Evolutionary conservation across 1,284 basidiomycete genomes (phyloP), one percentile per base, ranked within the genome.

Genomic region (Puccinia hordei): DNA sequence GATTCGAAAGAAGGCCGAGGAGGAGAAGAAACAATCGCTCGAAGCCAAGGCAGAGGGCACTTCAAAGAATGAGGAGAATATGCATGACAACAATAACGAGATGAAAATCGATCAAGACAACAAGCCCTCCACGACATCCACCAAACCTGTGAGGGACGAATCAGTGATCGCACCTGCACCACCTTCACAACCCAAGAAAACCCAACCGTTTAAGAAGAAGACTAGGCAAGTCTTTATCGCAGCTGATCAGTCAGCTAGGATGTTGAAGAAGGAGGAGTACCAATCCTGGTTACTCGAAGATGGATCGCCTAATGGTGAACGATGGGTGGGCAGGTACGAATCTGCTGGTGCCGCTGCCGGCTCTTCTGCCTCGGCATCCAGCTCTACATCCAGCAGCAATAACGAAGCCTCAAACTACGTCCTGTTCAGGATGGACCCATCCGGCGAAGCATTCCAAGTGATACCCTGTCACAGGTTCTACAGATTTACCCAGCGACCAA

Each of bases 211-310:
- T 83, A 90, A 92, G 88, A 92, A 92, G 87, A 94, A 93, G 87
- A 93, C 92, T 49, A 88, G 89, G 81, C 92, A 94, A 87, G 92
- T 94, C 38, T 93, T 91, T 85, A 88, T 90, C 77, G 90, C 91
- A 3, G 88, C 90, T 0, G 91, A 92, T 68, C 89, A 90, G 33
- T 87, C 78, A 17, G 80, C 89, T 66, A 87, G 91, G 75, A 89
- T 90, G 86, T 87, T 94, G 83, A 88, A 91, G 84, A 89, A 89
- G 83, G 93, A 95, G 87, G 93, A 95, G 86, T 88, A 92, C 82
- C 92, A 92, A 85, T 93, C 93, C 1, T 95, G 93, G 93, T 90
- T 95, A 63, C 89, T 94, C 86, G 93, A 95, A 87, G 92, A 93
- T 84, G 89, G 88, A 66, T 84, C 85, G 61, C 88, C 89, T 41